These are phyloP conservation scores for Xylaria polymorpha DNA, from an alignment of 2,329 filamentous ascomycete species.

Conservation along the genomic window DNA sequence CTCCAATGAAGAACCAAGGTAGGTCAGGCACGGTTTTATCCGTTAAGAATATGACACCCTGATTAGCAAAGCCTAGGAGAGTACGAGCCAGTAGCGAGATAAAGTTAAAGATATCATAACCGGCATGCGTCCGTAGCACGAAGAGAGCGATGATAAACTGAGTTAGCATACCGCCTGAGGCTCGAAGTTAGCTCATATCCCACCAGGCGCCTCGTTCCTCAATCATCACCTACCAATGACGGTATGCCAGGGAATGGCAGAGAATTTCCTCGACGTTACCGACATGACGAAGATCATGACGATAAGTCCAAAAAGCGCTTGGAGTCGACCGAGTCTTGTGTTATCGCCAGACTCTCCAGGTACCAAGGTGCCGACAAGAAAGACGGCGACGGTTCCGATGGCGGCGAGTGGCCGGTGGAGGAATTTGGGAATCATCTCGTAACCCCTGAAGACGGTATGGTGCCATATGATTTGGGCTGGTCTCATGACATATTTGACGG, in stretches of 20 bases:
- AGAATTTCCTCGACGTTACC: constrained; percentile 76
- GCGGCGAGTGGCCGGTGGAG: constrained; percentile 73
- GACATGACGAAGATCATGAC: constrained; percentile 77
- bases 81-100: constrained; percentile 79
- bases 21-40: constrained; percentile 55
- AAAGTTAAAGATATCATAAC: constrained; percentile 93
- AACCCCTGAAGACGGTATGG: constrained; percentile 69
- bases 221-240: constrained; percentile 68
- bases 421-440: constrained; percentile 73
- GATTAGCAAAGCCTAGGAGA: constrained; percentile 78
- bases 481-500: constrained; percentile 72
- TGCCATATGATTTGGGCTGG: constrained; percentile 77
- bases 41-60: constrained; percentile 81
- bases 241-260: constrained; percentile 75
- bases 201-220: background rate
- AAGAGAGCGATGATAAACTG: constrained; percentile 92
- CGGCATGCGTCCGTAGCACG: constrained; percentile 81
- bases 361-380: constrained; percentile 82
- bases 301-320: constrained; percentile 81
- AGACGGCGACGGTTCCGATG: constrained; percentile 72
- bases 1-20: constrained; percentile 78
- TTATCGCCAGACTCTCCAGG: constrained; percentile 79
- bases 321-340: constrained; percentile 80
- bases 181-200: constrained; percentile 19
- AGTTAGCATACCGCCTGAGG: constrained; percentile 76